Base-by-base conservation (phyloP, 2,329 filamentous ascomycete genomes). In the Epichloe aotearoae region DNA sequence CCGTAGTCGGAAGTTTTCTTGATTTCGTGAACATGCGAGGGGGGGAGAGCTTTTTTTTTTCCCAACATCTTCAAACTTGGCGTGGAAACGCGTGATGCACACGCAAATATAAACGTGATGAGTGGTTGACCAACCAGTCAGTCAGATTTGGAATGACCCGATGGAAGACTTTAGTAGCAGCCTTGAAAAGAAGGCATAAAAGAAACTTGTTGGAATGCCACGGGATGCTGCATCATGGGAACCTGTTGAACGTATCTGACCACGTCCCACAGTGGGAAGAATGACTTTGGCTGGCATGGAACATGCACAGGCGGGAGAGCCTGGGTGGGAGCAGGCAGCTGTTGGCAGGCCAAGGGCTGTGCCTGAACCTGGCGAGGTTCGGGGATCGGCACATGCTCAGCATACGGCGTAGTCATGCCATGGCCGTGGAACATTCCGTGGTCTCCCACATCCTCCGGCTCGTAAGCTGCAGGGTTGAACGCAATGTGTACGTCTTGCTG, bases 171-270 rank as follows among this genome's bases (percentile, higher is more conserved):
- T 20, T 58, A 67, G 42, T 74, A 77, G 63, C 74, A 77, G 52
- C 73, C 72, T 62, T 74, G 75, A 51, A 76, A 70, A 53, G 74
- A 70, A 47, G 70, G 65, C 57, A 79, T 70, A 49, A 78, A 66
- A 36, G 73, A 70, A 52, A 76, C 70, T 62, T 75, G 75, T 44
- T 74, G 74, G 52, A 78, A 77, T 23, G 73, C 69, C 46, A 72
- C 65, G 52, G 73, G 69, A 51, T 75, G 70, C 55, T 75, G 74
- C 39, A 74, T 66, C 46, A 69, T 68, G 23, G 73, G 70, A 47
- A 67, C 64, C 53, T 73, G 72, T 60, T 73, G 73, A 53, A 73
- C 71, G 62, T 76, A 75, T 64, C 73, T 73, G 51, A 77, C 68
- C 60, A 76, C 64, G 53, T 76, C 74, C 73, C 73, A 76, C 51